Percentiles rank a stretch among this genome's conserved stretches.
Evolutionary conservation across 768 basidiomycete species (phyloP).

Genomic region (Collybia sordida): DNA sequence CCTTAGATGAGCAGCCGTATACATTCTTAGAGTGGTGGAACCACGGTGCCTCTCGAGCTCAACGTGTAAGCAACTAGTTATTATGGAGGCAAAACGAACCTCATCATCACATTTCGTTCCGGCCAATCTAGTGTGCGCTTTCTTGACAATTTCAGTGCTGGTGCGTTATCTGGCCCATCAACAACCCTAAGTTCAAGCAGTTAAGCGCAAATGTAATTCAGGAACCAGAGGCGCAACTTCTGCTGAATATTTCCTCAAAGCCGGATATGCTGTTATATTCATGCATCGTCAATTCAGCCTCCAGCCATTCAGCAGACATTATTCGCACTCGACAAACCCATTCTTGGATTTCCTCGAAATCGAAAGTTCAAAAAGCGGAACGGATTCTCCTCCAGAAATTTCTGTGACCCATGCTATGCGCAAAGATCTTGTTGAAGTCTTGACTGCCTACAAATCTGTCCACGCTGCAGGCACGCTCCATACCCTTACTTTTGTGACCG

Average conservation of each 20-base stretch:
- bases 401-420: slow-evolving; percentile 68
- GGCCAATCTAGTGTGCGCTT: slow-evolving; percentile 82
- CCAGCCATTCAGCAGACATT: slow-evolving; percentile 96
- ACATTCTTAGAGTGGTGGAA: slow-evolving; percentile 84
- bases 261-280: slow-evolving; percentile 97
- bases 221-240: slow-evolving; percentile 97
- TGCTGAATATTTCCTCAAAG: slow-evolving; percentile 94
- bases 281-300: slow-evolving; percentile 98
- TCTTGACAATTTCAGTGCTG: slow-evolving; percentile 98
- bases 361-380: slow-evolving; percentile 26
- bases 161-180: slow-evolving; percentile 38
- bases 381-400: slow-evolving; percentile 45
- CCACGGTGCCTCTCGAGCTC: slow-evolving; percentile 96
- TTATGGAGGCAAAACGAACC: slow-evolving; percentile 20
- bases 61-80: slow-evolving; percentile 80
- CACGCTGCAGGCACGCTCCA: slow-evolving; percentile 74
- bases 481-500: slow-evolving; percentile 87
- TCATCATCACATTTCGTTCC: slow-evolving; percentile 18
- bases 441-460: slow-evolving; percentile 79
- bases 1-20: slow-evolving; percentile 4
- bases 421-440: slow-evolving; percentile 63
- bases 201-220: slow-evolving; percentile 24
- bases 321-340: slow-evolving; percentile 96
- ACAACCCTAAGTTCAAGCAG: neutral
- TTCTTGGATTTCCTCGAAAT: slow-evolving; percentile 95